These are phyloP conservation scores for Colletotrichum tropicicola DNA, from an alignment of 2,329 filamentous ascomycete genomes.

Conservation along the genomic window DNA sequence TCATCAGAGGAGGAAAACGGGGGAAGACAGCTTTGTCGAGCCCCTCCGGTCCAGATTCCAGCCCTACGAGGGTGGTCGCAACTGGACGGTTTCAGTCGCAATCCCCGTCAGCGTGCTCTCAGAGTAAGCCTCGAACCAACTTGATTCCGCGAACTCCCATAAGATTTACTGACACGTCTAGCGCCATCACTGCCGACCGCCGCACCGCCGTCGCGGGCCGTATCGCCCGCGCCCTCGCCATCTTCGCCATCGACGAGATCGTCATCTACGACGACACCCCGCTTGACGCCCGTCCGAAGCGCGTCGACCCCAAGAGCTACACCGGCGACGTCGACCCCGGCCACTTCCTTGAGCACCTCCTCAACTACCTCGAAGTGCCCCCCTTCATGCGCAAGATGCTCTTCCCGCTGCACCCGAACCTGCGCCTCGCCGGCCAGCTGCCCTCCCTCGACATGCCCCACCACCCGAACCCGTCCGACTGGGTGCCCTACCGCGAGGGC, in stretches of 20 bases:
- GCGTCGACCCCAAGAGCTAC: constrained; percentile 61
- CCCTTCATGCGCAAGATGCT: constrained; percentile 81
- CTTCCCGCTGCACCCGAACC: constrained; percentile 82
- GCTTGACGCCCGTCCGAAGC: constrained; percentile 51
- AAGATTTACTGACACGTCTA: constrained; percentile 40
- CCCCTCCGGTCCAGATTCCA: constrained; percentile 72
- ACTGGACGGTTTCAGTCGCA: constrained; percentile 81
- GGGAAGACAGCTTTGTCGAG: constrained; percentile 53
- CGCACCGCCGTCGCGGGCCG: constrained; percentile 78
- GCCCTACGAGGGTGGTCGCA: constrained; percentile 67
- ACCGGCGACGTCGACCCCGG: constrained; percentile 80
- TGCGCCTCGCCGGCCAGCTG: constrained; percentile 76
- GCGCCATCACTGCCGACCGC: constrained; percentile 77
- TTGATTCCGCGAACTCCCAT: neutral
- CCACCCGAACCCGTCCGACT: constrained; percentile 79
- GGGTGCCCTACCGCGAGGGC: constrained; percentile 83
- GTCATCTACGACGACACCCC: constrained; percentile 81
- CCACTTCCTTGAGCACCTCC: constrained; percentile 81
- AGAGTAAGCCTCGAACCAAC: constrained; percentile 60
- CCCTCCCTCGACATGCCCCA: constrained; percentile 87
- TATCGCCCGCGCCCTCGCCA: constrained; percentile 81
- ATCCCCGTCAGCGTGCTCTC: constrained; percentile 81
- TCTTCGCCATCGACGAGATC: constrained; percentile 87
- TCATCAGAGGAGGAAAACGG: constrained; percentile 60
- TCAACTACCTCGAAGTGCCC: constrained; percentile 85